These are phyloP conservation scores for Nitzschia inconspicua DNA, from an alignment of 108 stramenopile species.

Conservation along the genomic window DNA sequence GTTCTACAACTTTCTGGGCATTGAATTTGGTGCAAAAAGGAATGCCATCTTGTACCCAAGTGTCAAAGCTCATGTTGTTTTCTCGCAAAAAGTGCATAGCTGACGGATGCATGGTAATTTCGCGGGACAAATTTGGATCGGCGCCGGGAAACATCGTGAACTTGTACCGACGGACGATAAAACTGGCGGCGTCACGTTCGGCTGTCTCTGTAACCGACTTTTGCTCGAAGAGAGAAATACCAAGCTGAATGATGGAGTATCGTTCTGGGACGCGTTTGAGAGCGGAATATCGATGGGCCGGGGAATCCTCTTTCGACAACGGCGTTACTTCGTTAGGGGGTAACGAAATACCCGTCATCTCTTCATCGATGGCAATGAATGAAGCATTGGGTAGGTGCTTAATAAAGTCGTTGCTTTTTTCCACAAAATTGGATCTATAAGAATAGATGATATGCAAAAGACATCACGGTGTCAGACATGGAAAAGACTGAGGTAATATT, in stretches of 20 bases:
- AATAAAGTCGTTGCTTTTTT: constrained; percentile 69
- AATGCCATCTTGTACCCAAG: constrained; percentile 59
- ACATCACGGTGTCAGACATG: constrained; percentile 35
- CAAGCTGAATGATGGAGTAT: constrained; percentile 75
- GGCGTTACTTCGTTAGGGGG: constrained; percentile 14
- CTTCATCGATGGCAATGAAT: constrained; percentile 74
- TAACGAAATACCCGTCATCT: constrained; percentile 80
- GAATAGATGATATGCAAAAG: constrained; percentile 69
- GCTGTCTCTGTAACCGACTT: neutral
- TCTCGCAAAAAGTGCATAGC: constrained; percentile 58
- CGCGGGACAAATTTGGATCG: constrained; percentile 25
- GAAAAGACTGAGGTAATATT: no score
- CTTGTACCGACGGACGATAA: constrained; percentile 51
- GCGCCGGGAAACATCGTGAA: constrained; percentile 71
- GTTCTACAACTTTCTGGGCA: constrained; percentile 34
- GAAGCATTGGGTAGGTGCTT: constrained; percentile 60
- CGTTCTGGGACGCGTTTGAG: constrained; percentile 60
- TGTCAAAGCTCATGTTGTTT: constrained; percentile 69
- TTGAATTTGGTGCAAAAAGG: constrained; percentile 42
- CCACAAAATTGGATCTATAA: constrained; percentile 10
- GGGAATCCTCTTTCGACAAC: constrained; percentile 60
- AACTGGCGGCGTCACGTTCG: constrained; percentile 11
- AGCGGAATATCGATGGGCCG: constrained; percentile 41
- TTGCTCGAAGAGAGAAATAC: constrained; percentile 69
- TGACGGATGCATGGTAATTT: constrained; percentile 64